Base-by-base conservation (phyloP, 805 yeast species). In the Yamadazyma tumulicola region DNA sequence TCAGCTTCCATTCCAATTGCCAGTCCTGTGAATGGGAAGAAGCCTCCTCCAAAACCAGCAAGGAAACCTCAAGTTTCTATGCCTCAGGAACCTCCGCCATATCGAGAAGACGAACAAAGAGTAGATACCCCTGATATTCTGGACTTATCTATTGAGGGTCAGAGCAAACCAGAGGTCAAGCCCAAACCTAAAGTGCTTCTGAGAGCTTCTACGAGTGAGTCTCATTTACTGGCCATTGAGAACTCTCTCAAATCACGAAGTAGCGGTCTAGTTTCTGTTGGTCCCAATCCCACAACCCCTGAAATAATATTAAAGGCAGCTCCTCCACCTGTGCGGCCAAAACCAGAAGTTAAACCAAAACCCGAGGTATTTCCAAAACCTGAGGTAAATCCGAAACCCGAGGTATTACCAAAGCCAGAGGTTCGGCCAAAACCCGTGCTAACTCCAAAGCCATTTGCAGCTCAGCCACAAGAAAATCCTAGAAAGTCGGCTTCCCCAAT, bases 31-130 rank as follows among this genome's bases (percentile, higher is more conserved):
- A 15, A 33, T n/a, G 34, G 29, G 15, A 61, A 57, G 43, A 60
- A 58, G 34, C 69, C 72, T 14, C 72, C 72, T 9, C 72, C 72
- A 22, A 69, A 66, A 26, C 74, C 75, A 1, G 38, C 47, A 2
- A 69, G 64, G 41, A 59, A 61, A 35, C 47, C 56, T 15, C 31
- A 43, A 14, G 11, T 39, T 13, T 4, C 21, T 3, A 40, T 38
- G 40, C 44, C 43, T 3, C 19, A 17, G 21, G 36, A 51, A 12
- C 59, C 58, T 6, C 57, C 55, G 7, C 49, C 64, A 17, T 51
- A 53, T 26, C 32, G 48, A 23, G 34, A 27, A 14, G 7, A 8
- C 12, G 35, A 32, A 5, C n/a, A 5, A 21, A 18, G 16, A 18
- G 19, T 14, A 9, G 22, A 32, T 7, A 21, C 11, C 11, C 23